Conservation (phyloP, 2,329 filamentous ascomycete genomes). For the Mollisia scopiformis region DNA sequence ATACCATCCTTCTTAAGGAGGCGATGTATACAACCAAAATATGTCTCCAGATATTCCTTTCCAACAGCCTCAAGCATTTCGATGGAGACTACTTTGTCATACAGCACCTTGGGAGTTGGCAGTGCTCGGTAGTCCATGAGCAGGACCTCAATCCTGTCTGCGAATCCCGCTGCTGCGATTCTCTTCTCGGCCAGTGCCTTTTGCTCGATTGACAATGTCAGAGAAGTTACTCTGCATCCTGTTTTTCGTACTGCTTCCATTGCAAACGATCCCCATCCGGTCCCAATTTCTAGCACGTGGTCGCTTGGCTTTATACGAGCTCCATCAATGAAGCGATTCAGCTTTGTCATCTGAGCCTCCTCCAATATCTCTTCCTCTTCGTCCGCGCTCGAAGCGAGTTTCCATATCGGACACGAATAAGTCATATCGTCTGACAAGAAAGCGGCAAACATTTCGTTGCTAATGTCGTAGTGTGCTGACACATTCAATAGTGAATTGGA, state of each 20-base stretch:
- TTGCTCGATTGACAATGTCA: slow-evolving; percentile 72
- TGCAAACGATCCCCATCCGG: slow-evolving; percentile 75
- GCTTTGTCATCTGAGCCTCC: slow-evolving; percentile 68
- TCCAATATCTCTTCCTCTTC: slow-evolving; percentile 60
- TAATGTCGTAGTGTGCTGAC: slow-evolving; percentile 75
- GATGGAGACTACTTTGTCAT: slow-evolving; percentile 74
- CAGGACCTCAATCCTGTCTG: slow-evolving; percentile 63
- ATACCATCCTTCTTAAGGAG: slow-evolving; percentile 69
- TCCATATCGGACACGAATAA: slow-evolving; percentile 73
- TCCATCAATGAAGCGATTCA: slow-evolving; percentile 67
- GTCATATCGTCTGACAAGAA: slow-evolving; percentile 79
- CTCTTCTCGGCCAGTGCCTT: slow-evolving; percentile 68
- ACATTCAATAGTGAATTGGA: slow-evolving; percentile 66
- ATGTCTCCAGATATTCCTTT: slow-evolving; percentile 66
- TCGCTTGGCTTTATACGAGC: slow-evolving; percentile 65
- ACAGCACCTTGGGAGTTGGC: slow-evolving; percentile 54
- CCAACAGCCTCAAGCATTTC: slow-evolving; percentile 81
- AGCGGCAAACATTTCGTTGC: slow-evolving; percentile 75
- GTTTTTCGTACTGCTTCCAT: slow-evolving; percentile 69
- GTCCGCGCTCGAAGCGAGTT: slow-evolving; percentile 43
- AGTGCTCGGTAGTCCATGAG: slow-evolving; percentile 71
- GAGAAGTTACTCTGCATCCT: slow-evolving; percentile 68
- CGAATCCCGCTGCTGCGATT: slow-evolving; percentile 62
- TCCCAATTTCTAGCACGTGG: slow-evolving; percentile 75
- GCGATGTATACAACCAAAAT: slow-evolving; percentile 66